Base-by-base conservation (phyloP, 805 yeast species). In the Ogataea methylovora region DNA sequence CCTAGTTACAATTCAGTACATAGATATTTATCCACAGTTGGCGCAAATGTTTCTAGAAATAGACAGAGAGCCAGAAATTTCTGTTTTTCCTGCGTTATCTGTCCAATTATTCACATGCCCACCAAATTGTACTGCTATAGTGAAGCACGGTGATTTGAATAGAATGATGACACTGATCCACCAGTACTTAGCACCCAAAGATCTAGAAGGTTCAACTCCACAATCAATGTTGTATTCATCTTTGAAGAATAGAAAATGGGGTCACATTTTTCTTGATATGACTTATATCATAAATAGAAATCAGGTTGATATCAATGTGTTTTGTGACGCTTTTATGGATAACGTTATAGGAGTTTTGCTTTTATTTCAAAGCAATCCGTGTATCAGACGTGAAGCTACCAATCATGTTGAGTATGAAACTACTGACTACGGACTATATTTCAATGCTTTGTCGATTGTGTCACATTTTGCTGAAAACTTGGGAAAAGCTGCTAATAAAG, bases 41-140 rank as follows among this genome's bases (percentile, higher is more conserved):
- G 76, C 83, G 1, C 84, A 84, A 41, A 64, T 81, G 62, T 84
- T 79, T 44, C 65, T 84, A 30, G 59, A 70, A 0, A 62, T 76
- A 42, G 99, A 92, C 49, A 69, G 95, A 39, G 97, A 92, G 49
- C 95, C 96, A 0, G 95, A 87, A 45, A 59, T 74, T 35, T 84
- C 90, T 10, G 69, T 84, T 4, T 67, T 88, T 63, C 70, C 79
- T 25, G 74, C 79, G 25, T 60, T 90, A 15, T 77, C 94, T 0
- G 78, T 90, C 0, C 98, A 92, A 57, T 60, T 92, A 16, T 87
- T 87, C 56, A 88, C 97, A 0, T 81, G 94, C 35, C 96, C 97
- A 0, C 73, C 87, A 0, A 79, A 82, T 43, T 79, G 94, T 0
- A 71, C 73, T 1, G 60, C 74, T 19, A 71, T 84, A 18, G 67